Evolutionary conservation across 352 stramenopile genomes (phyloP).

Genomic region (Sclerospora graminicola): DNA sequence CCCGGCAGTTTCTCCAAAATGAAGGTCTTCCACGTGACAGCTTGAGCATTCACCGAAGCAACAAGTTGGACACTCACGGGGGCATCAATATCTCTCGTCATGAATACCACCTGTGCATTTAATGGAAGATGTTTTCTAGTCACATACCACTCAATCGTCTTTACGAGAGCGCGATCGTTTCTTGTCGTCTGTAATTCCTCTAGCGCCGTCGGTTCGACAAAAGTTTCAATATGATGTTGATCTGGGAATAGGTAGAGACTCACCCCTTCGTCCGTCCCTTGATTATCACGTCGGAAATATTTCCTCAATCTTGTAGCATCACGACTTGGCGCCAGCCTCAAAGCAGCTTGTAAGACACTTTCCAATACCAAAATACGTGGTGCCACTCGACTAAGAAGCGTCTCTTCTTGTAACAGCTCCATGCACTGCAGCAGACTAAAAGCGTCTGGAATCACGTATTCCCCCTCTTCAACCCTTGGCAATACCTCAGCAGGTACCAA

Average conservation of each 20-base stretch:
- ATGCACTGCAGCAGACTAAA: constrained; percentile 65
- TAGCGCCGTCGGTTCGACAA: constrained; percentile 27
- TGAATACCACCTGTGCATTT: constrained; percentile 36
- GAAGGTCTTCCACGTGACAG: constrained; percentile 50
- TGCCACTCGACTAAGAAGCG: constrained; percentile 26
- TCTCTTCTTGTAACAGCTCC: constrained; percentile 60
- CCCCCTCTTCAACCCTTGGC: constrained; percentile 19
- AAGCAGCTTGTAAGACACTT: constrained; percentile 49
- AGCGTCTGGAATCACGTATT: constrained; percentile 66
- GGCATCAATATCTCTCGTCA: constrained; percentile 44
- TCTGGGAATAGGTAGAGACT: constrained; percentile 56
- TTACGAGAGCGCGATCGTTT: constrained; percentile 38
- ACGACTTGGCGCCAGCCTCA: constrained; percentile 52
- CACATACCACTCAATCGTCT: constrained; percentile 58
- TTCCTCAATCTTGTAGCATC: constrained; percentile 53
- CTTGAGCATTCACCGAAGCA: constrained; percentile 29
- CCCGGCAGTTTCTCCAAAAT: constrained; percentile 27
- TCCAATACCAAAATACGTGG: constrained; percentile 59
- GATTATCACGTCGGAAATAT: constrained; percentile 51
- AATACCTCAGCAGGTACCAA: constrained; percentile 22
- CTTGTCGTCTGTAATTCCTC: constrained; percentile 27
- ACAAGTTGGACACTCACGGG: constrained; percentile 27
- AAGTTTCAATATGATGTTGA: constrained; percentile 55
- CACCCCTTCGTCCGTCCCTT: constrained; percentile 28
- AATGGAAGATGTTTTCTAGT: constrained; percentile 24